A percentile compares a stretch with the other conserved stretches of the same genome.
phyloP scores from a whole-genome alignment of 495 filamentous ascomycete species.

The Parachaetomium inaequale region DNA sequence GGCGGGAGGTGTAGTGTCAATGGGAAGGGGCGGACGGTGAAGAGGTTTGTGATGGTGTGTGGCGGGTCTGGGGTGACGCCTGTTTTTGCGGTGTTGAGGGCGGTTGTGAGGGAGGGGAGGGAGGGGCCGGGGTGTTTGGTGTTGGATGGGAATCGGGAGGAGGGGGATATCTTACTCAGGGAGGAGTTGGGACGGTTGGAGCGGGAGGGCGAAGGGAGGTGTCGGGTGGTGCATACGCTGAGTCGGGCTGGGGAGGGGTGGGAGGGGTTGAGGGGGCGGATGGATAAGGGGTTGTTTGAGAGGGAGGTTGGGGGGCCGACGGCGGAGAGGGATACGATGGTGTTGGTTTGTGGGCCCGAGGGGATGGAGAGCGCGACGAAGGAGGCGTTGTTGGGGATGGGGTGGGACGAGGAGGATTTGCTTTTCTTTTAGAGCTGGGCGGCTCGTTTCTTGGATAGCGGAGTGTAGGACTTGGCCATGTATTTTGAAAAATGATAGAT shows the following conservation, averaged over 20 bases:
- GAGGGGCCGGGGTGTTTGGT: conserved; percentile 56
- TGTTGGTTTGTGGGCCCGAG: conserved; percentile 80
- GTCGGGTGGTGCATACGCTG: conserved; percentile 68
- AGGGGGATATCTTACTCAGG: conserved; percentile 81
- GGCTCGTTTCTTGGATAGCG: no score
- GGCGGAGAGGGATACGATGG: conserved; percentile 55
- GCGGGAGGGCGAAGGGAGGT: conserved; percentile 50
- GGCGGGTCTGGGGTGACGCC: conserved; percentile 89
- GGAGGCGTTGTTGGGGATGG: conserved; percentile 59
- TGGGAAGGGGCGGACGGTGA: conserved; percentile 55
- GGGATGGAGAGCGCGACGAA: conserved; percentile 69
- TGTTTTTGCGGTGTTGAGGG: conserved; percentile 82
- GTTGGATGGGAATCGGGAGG: conserved; percentile 72
- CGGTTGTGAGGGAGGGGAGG: conserved; percentile 54
- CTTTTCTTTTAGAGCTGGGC: conserved; percentile 60
- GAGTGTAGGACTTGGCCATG: neutral
- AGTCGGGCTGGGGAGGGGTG: conserved; percentile 61
- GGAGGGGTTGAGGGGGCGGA: conserved; percentile 67
- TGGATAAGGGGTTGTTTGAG: conserved; percentile 59
- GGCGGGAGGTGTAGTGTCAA: conserved; percentile 61
- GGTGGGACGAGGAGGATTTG: conserved; percentile 77
- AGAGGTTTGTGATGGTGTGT: conserved; percentile 82
- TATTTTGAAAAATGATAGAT: neutral
- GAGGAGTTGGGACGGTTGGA: conserved; percentile 68
- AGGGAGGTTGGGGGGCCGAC: conserved; percentile 50